phyloP scores from a whole-genome alignment of 2,329 filamentous ascomycete genomes.

The Albifimbria verrucaria region DNA sequence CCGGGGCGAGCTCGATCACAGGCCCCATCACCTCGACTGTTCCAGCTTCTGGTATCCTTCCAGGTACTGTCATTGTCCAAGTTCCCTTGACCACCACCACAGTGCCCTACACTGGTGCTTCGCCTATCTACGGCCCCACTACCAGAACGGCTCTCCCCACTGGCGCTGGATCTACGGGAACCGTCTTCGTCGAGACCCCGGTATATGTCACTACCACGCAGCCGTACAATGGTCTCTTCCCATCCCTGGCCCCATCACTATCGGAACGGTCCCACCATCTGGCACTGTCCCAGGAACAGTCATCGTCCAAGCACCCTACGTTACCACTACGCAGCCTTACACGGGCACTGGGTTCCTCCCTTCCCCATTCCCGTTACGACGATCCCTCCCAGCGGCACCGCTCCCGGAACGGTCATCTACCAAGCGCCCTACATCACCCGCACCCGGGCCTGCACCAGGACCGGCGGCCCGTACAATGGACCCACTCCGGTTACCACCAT shows the following conservation, averaged over 20 bases:
- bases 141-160: not conserved
- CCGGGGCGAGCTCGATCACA: not conserved
- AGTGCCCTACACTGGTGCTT: not conserved
- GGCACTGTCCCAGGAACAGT: not conserved
- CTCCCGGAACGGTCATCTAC: too few species aligned
- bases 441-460: too few species aligned
- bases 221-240: not conserved
- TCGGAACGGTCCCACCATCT: not conserved
- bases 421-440: too few species aligned
- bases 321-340: not conserved
- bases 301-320: not conserved
- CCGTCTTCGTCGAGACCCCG: not conserved
- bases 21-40: not conserved
- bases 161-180: not conserved
- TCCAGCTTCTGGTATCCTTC: not conserved
- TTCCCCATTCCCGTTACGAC: not conserved
- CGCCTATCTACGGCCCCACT: not conserved
- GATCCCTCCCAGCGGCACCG: not conserved
- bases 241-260: not conserved
- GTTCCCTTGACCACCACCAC: not conserved
- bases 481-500: not conserved
- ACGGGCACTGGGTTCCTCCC: not conserved
- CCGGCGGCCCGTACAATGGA: too few species aligned
- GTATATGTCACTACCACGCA: not conserved
- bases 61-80: not conserved